Evolutionary conservation across 495 filamentous ascomycete species (phyloP), one percentile per base, ranked within the genome.

Genomic region (Penicillium psychrofluorescens): DNA sequence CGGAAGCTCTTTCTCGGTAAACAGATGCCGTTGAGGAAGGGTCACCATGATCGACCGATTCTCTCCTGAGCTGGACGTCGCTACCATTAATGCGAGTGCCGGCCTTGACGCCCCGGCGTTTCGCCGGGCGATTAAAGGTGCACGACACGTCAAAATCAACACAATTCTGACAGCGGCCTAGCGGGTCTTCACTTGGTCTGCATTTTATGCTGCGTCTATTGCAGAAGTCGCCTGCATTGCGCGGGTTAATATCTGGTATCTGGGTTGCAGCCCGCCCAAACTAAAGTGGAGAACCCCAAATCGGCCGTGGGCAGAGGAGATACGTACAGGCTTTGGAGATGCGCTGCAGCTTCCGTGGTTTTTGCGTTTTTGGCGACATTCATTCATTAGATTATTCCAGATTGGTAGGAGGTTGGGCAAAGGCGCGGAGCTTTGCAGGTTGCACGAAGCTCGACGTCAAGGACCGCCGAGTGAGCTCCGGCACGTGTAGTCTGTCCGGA

Each of bases 111-210:
- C 86, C 86, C 43, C 86, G 75, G 9, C 86, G 74, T 50, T 81
- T 80, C 57, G 79, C 84, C 22, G 80, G 79, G 42, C 86, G 67
- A 37, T 81, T 68, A 55, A 82, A 87, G 37, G 85, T 89, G 58
- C 86, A 90, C 28, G 83, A 78, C 15, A 89, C 84, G 36, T 83
- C 72, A 33, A 90, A 76, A 29, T 80, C 76, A 13, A 67, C 68
- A 53, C 86, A 90, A 41, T 62, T 62, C 34, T 62, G 53, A 38
- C 59, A 62, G 11, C 59, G 47, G 15, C 53, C 59, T 44, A 57
- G 41, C 16, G 46, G 33, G n/a, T 55, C 56, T 29, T 53, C 50
- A 16, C 59, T 53, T 16, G 33, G 36, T 37, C 53, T 47, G 38
- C 59, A 62, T 38, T 55, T 59, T 28, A 60, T 62, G 39, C 59